These are phyloP conservation scores for Geranomyces michiganensis DNA, from an alignment of 192 early-diverging fungal species.

Conservation along the genomic window DNA sequence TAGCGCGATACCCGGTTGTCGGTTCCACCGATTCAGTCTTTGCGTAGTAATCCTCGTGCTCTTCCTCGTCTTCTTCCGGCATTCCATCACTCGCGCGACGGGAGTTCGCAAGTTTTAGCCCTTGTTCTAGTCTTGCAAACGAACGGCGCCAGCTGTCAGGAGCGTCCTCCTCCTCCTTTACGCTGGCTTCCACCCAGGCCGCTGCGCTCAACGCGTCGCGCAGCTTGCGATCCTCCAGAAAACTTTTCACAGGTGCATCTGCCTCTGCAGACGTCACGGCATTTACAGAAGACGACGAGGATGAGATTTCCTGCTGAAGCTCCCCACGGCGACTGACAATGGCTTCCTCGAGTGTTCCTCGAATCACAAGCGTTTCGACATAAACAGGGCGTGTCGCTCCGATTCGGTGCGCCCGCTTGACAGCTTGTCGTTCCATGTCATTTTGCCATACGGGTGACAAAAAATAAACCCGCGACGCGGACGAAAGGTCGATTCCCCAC, in stretches of 20 bases:
- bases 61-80: too few species aligned
- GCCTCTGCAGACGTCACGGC: neutral
- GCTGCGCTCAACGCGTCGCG: constrained; percentile 9
- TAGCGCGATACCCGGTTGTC: too few species aligned
- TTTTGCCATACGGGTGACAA: constrained; percentile 64
- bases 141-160: too few species aligned
- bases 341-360: constrained; percentile 58
- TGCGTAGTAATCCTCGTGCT: too few species aligned
- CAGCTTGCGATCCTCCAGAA: constrained; percentile 11
- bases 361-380: constrained; percentile 63
- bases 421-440: constrained; percentile 76
- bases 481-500: constrained; percentile 78
- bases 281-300: neutral
- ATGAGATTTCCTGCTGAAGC: neutral
- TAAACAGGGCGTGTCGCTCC: constrained; percentile 66
- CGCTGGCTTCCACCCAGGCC: neutral
- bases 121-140: too few species aligned
- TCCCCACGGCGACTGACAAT: constrained; percentile 32
- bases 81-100: too few species aligned
- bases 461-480: constrained; percentile 51
- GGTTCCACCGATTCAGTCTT: too few species aligned
- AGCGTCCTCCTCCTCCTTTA: neutral
- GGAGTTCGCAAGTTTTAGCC: too few species aligned
- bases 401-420: constrained; percentile 84
- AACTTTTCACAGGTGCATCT: neutral